Evolutionary conservation across 139 green algal species (phyloP), one percentile per base, ranked within the genome.

Genomic region (Coccomyxa sp.): DNA sequence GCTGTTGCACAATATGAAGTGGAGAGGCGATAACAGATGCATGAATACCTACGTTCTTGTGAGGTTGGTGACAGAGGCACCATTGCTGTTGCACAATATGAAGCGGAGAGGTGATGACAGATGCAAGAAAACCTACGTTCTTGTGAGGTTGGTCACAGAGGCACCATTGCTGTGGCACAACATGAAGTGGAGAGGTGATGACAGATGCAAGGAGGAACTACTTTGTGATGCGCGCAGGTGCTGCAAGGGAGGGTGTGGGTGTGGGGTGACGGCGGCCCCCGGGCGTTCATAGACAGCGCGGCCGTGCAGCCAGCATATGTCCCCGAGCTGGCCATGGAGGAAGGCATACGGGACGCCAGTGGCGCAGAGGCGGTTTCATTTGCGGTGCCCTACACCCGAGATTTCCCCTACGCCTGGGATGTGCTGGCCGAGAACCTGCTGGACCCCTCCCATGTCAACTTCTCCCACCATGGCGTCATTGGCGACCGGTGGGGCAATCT

Each of bases 231-330:
- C 31, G 15, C 31, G 31, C 82, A 85, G 28, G 82, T 81, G 75
- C 74, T 59, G n/a, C 74, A 85, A 30, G 82, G 82, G 17, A 74
- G 77, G 1, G 13, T 85, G 4, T 85, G 82, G 82, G 82, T 85
- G 58, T 85, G 82, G 82, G 82, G 67, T 14, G 74, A 85, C 25
- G 51, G 21, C 16, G 77, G 82, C 58, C 57, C 57, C 58, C 58
- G 31, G 28, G 74, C 82, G 11, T 30, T 77, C n/a, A 76, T 77
- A 28, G 82, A 85, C 51, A 84, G 82, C 58, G 23, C 17, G 4
- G 16, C 15, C 9, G 31, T 25, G 16, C 15, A 58, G 76, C 76
- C 82, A 9, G 63, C 63, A 25, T 25, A 28, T 25, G 21, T 71
- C 21, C 18, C 63, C 10, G 63, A 71, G 63, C 63, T 71, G 63